phyloP scores from a whole-genome alignment of 495 filamentous ascomycete genomes.

The Xylaria sp. region DNA sequence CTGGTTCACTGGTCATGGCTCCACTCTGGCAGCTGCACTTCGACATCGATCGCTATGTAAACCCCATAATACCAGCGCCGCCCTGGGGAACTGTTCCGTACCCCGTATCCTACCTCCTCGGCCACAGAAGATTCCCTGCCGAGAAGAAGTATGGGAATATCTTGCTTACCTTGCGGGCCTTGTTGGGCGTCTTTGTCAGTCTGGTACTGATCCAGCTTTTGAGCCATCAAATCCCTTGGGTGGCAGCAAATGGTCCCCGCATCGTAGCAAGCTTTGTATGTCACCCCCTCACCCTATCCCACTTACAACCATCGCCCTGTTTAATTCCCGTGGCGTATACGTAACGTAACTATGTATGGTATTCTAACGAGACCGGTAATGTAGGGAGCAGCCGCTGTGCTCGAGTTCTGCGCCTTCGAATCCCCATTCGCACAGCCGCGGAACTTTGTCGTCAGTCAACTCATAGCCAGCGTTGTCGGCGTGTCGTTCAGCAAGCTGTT shows the following conservation, averaged over 20 bases:
- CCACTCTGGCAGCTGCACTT: slow-evolving; percentile 53
- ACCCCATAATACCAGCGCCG: slow-evolving; percentile 64
- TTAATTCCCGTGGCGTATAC: background rate
- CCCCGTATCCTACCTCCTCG: slow-evolving; percentile 59
- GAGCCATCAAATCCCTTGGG: slow-evolving; percentile 27
- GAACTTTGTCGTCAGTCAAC: slow-evolving; percentile 74
- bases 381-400: slow-evolving; percentile 78
- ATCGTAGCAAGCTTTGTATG: slow-evolving; percentile 29
- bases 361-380: background rate
- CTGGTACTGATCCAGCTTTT: slow-evolving; percentile 34
- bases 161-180: slow-evolving; percentile 56
- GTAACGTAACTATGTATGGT: no score
- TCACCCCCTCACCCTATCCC: slow-evolving; percentile 15
- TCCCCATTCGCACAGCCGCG: slow-evolving; percentile 87
- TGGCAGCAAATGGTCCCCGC: slow-evolving; percentile 18
- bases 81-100: slow-evolving; percentile 53
- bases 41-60: slow-evolving; percentile 71
- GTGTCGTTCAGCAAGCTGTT: slow-evolving; percentile 77
- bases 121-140: slow-evolving; percentile 48
- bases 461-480: slow-evolving; percentile 71
- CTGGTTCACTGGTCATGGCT: background rate
- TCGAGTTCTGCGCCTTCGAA: slow-evolving; percentile 76
- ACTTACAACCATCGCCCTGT: background rate
- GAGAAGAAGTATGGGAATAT: slow-evolving; percentile 56
- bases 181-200: slow-evolving; percentile 60